Percentiles rank a stretch among this genome's conserved stretches.
Evolutionary conservation across 805 yeast species (phyloP).

Genomic region (Candida berthetii): DNA sequence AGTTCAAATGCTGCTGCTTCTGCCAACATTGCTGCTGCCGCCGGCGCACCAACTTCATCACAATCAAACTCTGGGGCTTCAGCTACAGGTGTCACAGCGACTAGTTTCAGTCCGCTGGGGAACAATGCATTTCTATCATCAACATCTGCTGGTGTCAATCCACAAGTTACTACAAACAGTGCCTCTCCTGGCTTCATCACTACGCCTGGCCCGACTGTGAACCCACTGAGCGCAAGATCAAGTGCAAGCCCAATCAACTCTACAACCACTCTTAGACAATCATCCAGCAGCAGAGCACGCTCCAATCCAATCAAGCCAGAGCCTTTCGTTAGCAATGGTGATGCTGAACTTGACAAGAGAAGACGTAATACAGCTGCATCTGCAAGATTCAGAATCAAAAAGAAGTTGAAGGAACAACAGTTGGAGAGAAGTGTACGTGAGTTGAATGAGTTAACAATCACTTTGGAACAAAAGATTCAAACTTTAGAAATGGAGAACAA

Average conservation of each 20-base stretch:
- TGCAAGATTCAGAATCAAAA: constrained; percentile 88
- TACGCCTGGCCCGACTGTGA: neutral
- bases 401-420: constrained; percentile 88
- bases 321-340: constrained; percentile 12
- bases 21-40: neutral
- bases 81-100: neutral
- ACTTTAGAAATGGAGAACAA: constrained; percentile 92
- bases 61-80: neutral
- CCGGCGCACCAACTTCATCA: neutral
- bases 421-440: constrained; percentile 75
- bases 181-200: neutral
- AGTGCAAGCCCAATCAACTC: neutral
- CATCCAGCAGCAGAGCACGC: neutral
- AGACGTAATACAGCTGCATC: constrained; percentile 90
- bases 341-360: constrained; percentile 62
- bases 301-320: constrained; percentile 7
- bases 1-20: neutral
- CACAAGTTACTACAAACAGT: neutral
- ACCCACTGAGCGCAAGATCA: neutral
- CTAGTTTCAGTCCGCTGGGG: neutral
- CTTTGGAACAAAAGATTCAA: constrained; percentile 67
- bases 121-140: no score
- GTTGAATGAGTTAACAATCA: constrained; percentile 58
- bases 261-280: neutral
- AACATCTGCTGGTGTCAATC: neutral